Evolutionary conservation across 805 yeast species (phyloP), one percentile per base, ranked within the genome.

Genomic region (Cyberlindnera japonica): DNA sequence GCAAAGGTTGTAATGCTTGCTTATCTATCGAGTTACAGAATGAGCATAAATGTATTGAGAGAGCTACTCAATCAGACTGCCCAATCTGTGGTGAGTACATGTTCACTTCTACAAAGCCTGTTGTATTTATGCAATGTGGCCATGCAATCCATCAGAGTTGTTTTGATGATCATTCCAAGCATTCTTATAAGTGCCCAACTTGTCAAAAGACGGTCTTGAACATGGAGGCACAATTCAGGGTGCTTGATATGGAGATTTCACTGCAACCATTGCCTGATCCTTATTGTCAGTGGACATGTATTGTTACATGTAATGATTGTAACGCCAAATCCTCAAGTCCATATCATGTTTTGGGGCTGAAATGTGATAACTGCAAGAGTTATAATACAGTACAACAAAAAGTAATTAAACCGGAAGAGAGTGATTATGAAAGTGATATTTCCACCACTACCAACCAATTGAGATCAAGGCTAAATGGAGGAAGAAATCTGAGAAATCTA

Each of bases 81-180:
- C 95, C 96, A 2, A 87, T 90, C 26, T 90, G 97, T 63, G 86
- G 84, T 43, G 97, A 89, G 53, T 89, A 81, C 60, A 77, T 90
- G 77, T 90, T 90, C 59, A 83, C 88, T 13, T 81, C 93, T 4
- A 78, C 83, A 6, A 73, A 70, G 57, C 81, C 88, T 10, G 95
- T 89, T 31, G 95, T 88, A 16, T 89, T 90, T 59, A 88, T 90
- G 96, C 69, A 74, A 35, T 90, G 98, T 64, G 96, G 97, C 2
- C 98, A 90, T 63, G 86, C 95, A 27, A 90, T 90, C 43, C 98
- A 90, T 64, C 87, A 88, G 59, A 55, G 61, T 20, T 90, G 98
- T 61, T 89, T 79, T 59, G 81, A 81, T 46, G 91, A 86, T 49
- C 80, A 83, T 58, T 77, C 86, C n/a, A 74, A 79, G 50, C 88